Evolutionary conservation across 106 monocot genomes (phyloP), one percentile per base, ranked within the genome.

Genomic region (Dioscorea zingiberensis): DNA sequence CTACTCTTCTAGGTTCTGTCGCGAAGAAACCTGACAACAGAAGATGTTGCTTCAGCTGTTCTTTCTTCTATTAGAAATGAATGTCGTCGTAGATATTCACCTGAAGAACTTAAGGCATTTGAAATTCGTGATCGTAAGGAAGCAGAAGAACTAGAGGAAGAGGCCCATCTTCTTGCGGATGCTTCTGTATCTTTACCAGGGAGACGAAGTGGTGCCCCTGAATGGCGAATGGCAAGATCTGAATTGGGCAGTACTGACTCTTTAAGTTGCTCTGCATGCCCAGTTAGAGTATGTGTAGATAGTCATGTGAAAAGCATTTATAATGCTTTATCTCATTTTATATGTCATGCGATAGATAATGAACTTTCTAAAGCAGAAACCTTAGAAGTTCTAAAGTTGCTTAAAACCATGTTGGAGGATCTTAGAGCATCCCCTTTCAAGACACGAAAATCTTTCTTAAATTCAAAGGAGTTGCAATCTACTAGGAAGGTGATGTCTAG

Each of bases 201-300:
- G 58, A 91, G 95, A 77, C 85, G 81, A 81, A 91, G 91, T 75
- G 91, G 95, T 16, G 71, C 88, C 27, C 57, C 77, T 54, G 91
- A 91, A 62, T 97, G 95, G 95, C 77, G 88, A 62, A 70, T 68
- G 38, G 80, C 83, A 69, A 97, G 95, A 77, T 67, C 62, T 54
- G 95, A 97, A 68, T 22, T 83, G 44, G 81, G 83, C 27, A 67
- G 73, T 55, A 71, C 68, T 54, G 75, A 74, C 10, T 75, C 73
- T 62, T 63, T 77, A 17, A 58, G 77, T 48, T 56, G 53, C 54
- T 85, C 94, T 64, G 77, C 76, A 32, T 95, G 91, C 49, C 81
- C 87, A 13, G 56, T 70, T 14, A 80, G 88, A 19, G 70, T 54
- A 60, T 97, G 91, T 70, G 64, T 85, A 61, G 95, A 97, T 75